Conservation (phyloP, 176 grass and related monocot species). For the Zoysia pacifica region DNA sequence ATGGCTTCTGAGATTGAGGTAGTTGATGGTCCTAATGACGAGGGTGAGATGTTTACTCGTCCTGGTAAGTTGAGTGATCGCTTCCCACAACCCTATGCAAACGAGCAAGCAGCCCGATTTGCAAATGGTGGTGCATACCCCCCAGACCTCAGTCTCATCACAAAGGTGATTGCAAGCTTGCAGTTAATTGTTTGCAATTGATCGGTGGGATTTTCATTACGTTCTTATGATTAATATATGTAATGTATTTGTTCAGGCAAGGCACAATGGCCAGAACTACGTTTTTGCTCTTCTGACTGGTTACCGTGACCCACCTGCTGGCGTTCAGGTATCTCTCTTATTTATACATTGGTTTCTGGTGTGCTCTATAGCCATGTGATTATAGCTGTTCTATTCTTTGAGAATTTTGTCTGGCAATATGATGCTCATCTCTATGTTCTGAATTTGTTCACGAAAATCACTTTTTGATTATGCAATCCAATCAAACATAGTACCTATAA, state of each 20-base stretch:
- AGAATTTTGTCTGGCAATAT: neutral
- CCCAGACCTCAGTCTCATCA: constrained; percentile 93
- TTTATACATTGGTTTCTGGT: constrained; percentile 1
- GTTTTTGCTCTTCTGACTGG: neutral
- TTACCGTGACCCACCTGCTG: constrained; percentile 26
- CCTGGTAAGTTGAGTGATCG: constrained; percentile 92
- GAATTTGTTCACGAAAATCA: neutral
- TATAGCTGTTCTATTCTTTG: no score
- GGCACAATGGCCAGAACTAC: constrained; percentile 49
- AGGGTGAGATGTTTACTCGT: constrained; percentile 91
- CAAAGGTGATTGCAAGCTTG: constrained; percentile 60
- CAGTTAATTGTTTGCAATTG: neutral
- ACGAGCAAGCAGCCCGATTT: constrained; percentile 96
- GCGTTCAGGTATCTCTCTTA: constrained; percentile 65
- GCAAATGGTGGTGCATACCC: constrained; percentile 97
- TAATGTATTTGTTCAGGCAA: constrained; percentile 52
- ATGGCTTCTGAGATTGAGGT: constrained; percentile 99
- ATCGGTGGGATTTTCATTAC: constrained; percentile 18
- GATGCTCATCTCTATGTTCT: no score
- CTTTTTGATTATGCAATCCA: neutral
- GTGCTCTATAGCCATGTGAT: neutral
- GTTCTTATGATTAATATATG: constrained; percentile 4
- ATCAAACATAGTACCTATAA: no score
- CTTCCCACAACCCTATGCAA: constrained; percentile 88
- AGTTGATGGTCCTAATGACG: constrained; percentile 89